These are phyloP conservation scores for Ceratobasidium sp. DNA, from an alignment of 1,284 basidiomycete genomes.

Conservation along the genomic window DNA sequence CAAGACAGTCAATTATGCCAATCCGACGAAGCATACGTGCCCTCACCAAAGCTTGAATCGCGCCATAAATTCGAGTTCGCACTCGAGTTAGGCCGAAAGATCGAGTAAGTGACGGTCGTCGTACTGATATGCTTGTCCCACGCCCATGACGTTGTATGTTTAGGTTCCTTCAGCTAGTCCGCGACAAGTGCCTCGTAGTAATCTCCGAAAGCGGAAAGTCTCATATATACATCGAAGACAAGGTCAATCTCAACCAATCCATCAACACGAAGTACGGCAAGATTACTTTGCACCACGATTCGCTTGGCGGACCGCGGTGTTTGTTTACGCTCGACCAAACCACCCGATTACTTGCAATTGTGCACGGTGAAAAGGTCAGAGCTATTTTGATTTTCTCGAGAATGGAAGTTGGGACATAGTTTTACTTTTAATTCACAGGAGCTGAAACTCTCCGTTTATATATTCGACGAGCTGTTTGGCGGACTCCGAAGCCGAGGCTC, in stretches of 20 bases:
- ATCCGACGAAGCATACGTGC: slow-evolving; percentile 38
- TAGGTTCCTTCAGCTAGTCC: slow-evolving; percentile 37
- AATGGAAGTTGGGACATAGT: background rate
- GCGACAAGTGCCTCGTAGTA: slow-evolving; percentile 31
- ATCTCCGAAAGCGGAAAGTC: slow-evolving; percentile 20
- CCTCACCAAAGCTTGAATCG: slow-evolving; percentile 24
- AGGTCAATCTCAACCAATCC: slow-evolving; percentile 12
- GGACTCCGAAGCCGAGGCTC: slow-evolving; percentile 42
- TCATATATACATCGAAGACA: slow-evolving; percentile 32
- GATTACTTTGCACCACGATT: slow-evolving; percentile 3
- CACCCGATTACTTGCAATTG: slow-evolving; percentile 30
- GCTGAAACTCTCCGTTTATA: slow-evolving; percentile 38
- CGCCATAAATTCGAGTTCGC: slow-evolving; percentile 35
- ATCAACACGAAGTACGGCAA: slow-evolving; percentile 6
- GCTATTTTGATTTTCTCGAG: background rate
- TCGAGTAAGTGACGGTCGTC: slow-evolving; percentile 4
- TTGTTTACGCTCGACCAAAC: slow-evolving; percentile 31
- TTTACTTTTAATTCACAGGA: slow-evolving; percentile 1
- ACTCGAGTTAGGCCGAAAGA: background rate
- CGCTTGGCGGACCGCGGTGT: slow-evolving; percentile 24
- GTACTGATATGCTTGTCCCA: background rate
- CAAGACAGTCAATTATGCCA: slow-evolving; percentile 42
- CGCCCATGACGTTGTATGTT: background rate
- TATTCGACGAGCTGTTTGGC: slow-evolving; percentile 46
- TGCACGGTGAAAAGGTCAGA: slow-evolving; percentile 29